Conservation (phyloP, 176 grass and related monocot species). For the Avena eriantha region DNA sequence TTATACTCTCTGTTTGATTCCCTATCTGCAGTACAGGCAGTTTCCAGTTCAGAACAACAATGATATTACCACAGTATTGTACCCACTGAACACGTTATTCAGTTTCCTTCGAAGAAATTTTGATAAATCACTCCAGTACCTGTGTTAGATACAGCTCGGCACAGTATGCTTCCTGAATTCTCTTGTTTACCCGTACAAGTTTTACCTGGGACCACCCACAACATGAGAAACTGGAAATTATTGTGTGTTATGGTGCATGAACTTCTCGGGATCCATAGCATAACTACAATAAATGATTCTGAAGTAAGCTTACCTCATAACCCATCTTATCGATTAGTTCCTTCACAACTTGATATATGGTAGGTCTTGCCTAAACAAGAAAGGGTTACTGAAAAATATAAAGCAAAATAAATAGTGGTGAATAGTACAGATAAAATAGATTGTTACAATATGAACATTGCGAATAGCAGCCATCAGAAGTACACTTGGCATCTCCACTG, state of each 20-base stretch:
- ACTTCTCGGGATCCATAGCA: neutral
- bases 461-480: conserved; percentile 96
- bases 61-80: neutral
- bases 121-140: conserved; percentile 42
- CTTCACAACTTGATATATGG: conserved; percentile 92
- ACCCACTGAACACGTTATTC: conserved; percentile 27
- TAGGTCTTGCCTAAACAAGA: conserved; percentile 72
- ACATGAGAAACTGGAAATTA: conserved; percentile 10
- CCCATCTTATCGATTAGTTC: conserved; percentile 88
- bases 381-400: neutral
- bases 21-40: conserved; percentile 54
- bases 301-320: conserved; percentile 64
- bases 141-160: conserved; percentile 82
- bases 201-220: conserved; percentile 60
- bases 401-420: conserved; percentile 14
- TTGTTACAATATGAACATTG: conserved; percentile 92
- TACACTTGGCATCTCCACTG: conserved; percentile 96
- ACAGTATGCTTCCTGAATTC: conserved; percentile 92
- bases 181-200: conserved; percentile 88
- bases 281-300: neutral
- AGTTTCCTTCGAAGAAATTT: neutral
- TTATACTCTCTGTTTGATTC: conserved; percentile 68
- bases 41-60: conserved; percentile 42
- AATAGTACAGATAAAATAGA: neutral
- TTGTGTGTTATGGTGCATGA: neutral